phyloP scores from a whole-genome alignment of 768 basidiomycete genomes.

The Lactarius akahatsu region DNA sequence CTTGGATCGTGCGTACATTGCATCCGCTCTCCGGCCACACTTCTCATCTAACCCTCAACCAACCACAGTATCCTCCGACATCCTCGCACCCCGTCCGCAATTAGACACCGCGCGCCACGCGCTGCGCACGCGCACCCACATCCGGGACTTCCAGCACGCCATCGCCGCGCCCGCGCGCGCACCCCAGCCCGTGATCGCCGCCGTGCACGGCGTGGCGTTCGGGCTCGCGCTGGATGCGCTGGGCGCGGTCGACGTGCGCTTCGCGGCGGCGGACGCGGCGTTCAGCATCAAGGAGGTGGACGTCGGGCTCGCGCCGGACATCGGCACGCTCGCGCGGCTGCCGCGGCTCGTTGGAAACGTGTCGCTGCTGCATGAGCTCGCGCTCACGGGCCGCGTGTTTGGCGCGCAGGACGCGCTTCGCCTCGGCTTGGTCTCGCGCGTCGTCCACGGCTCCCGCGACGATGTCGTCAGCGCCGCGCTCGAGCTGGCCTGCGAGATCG shows the following conservation, averaged over 20 bases:
- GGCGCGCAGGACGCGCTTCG: conserved; percentile 60
- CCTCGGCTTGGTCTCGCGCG: conserved; percentile 70
- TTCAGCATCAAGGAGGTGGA: conserved; percentile 88
- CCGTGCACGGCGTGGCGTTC: conserved; percentile 70
- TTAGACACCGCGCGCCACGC: conserved; percentile 55
- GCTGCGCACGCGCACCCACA: conserved; percentile 45
- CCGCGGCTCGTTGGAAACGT: conserved; percentile 77
- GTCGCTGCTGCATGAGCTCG: conserved; percentile 70
- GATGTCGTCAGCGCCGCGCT: conserved; percentile 69
- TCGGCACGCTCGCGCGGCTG: conserved; percentile 80
- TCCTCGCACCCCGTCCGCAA: conserved; percentile 35
- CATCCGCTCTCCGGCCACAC: not conserved
- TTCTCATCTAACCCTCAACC: not conserved
- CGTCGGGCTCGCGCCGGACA: conserved; percentile 83
- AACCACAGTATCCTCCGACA: conserved; percentile 15
- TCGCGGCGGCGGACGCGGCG: conserved; percentile 56
- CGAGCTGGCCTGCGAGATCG: conserved; percentile 63
- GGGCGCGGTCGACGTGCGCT: conserved; percentile 75
- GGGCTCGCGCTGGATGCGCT: conserved; percentile 82
- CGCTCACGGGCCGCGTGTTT: conserved; percentile 74
- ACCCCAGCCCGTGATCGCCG: conserved; percentile 79
- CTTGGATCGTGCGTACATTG: conserved; percentile 60
- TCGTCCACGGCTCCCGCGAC: conserved; percentile 58
- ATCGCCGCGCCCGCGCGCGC: conserved; percentile 68
- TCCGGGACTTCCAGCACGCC: conserved; percentile 64